These are phyloP conservation scores for Coprinellus aureogranulatus DNA, from an alignment of 768 basidiomycete genomes.

Conservation along the genomic window DNA sequence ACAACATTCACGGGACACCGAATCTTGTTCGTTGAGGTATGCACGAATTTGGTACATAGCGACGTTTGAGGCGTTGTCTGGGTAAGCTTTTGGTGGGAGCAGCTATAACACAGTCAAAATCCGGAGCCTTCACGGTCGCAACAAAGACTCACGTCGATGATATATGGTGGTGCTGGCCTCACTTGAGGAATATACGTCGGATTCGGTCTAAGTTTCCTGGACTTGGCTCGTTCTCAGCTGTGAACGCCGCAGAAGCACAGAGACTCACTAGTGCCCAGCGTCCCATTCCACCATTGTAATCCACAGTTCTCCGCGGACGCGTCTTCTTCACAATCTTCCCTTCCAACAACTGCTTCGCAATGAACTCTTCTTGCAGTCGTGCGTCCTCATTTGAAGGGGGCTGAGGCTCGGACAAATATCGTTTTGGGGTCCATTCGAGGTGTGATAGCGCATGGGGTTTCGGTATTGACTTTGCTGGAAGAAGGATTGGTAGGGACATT, in stretches of 20 bases:
- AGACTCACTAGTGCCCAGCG: slow-evolving; percentile 77
- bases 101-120: slow-evolving; percentile 48
- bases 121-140: slow-evolving; percentile 8
- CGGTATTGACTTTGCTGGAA: slow-evolving; percentile 6
- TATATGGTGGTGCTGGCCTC: slow-evolving; percentile 82
- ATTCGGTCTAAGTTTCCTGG: slow-evolving; percentile 77
- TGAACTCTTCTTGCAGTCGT: slow-evolving; percentile 73
- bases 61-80: slow-evolving; percentile 89
- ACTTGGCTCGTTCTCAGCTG: slow-evolving; percentile 34
- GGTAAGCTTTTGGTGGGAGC: slow-evolving; percentile 91
- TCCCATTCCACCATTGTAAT: slow-evolving; percentile 87
- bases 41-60: slow-evolving; percentile 93
- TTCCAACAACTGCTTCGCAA: slow-evolving; percentile 73
- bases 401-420: slow-evolving; percentile 72
- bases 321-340: slow-evolving; percentile 88
- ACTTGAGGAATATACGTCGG: slow-evolving; percentile 72
- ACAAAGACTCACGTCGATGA: slow-evolving; percentile 81
- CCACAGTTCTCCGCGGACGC: slow-evolving; percentile 89
- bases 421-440: slow-evolving; percentile 74
- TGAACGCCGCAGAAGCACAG: slow-evolving; percentile 1
- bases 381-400: slow-evolving; percentile 74
- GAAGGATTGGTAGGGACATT: slow-evolving; percentile 8
- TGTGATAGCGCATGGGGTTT: slow-evolving; percentile 26
- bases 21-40: slow-evolving; percentile 98
- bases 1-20: slow-evolving; percentile 96